phyloP scores from a whole-genome alignment of 2,329 filamentous ascomycete species.

The Diplodia scrobiculata region DNA sequence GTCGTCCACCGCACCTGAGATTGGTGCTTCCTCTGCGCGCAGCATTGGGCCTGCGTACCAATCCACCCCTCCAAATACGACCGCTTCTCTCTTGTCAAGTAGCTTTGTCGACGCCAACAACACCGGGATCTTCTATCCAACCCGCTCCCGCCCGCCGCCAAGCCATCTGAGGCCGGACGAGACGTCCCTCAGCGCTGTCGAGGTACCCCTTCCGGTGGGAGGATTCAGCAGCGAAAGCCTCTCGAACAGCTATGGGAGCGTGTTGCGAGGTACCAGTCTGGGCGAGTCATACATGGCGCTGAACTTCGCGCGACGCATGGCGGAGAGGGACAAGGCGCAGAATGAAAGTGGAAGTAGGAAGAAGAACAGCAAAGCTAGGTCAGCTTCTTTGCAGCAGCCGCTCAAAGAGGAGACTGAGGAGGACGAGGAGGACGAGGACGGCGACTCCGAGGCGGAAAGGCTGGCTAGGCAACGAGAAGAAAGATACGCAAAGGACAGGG shows the following conservation, averaged over 20 bases:
- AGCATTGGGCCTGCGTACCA: slow-evolving; percentile 8
- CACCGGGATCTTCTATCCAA: slow-evolving; percentile 27
- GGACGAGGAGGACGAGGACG: not conserved
- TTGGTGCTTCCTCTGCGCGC: slow-evolving; percentile 10
- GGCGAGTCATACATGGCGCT: slow-evolving; percentile 28
- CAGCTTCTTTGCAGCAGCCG: not conserved
- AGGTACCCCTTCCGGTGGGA: slow-evolving; percentile 26
- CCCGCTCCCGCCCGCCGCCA: slow-evolving; percentile 16
- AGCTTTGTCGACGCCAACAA: slow-evolving; percentile 27
- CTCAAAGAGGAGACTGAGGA: slow-evolving; percentile 6
- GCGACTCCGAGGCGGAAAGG: slow-evolving; percentile 3
- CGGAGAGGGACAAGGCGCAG: slow-evolving; percentile 16
- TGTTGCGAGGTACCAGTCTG: slow-evolving; percentile 16
- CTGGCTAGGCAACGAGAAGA: slow-evolving; percentile 4
- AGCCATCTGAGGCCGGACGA: slow-evolving; percentile 16
- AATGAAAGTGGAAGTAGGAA: not conserved
- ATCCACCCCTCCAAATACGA: not conserved
- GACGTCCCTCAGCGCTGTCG: slow-evolving; percentile 22
- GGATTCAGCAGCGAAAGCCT: slow-evolving; percentile 27
- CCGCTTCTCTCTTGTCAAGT: slow-evolving; percentile 21
- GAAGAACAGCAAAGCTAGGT: not conserved
- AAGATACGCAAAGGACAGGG: slow-evolving; percentile 1
- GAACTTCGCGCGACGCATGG: slow-evolving; percentile 28
- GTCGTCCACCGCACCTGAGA: slow-evolving; percentile 21
- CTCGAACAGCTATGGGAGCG: slow-evolving; percentile 3